A percentile compares a stretch with the other conserved stretches of the same genome.
These are phyloP conservation scores for Tylopilus subfusipes DNA, from an alignment of 768 basidiomycete species.

Conservation along the genomic window DNA sequence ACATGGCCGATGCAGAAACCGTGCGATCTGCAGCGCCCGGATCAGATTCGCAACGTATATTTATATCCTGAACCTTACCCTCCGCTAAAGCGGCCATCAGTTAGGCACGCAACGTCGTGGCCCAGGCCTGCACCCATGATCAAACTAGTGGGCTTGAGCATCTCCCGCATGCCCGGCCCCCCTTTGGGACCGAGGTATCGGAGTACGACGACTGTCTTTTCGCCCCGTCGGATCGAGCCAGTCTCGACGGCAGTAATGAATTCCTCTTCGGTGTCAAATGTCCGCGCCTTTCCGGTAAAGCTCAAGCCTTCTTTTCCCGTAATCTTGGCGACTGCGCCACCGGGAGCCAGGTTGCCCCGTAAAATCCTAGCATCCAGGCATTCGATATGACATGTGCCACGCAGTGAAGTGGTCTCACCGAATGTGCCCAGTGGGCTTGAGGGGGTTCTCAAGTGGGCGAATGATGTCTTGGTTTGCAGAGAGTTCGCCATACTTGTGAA, in stretches of 20 bases:
- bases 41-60: constrained; percentile 12
- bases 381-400: not conserved
- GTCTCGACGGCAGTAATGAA: constrained; percentile 86
- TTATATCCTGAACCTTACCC: constrained; percentile 57
- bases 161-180: constrained; percentile 99
- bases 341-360: constrained; percentile 88
- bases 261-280: constrained; percentile 87
- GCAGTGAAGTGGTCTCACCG: constrained; percentile 45
- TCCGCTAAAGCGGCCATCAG: constrained; percentile 97
- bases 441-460: constrained; percentile 80
- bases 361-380: constrained; percentile 59
- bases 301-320: constrained; percentile 92
- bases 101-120: constrained; percentile 92
- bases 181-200: constrained; percentile 97
- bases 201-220: constrained; percentile 95
- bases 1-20: constrained; percentile 98
- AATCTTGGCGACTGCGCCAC: constrained; percentile 95
- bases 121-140: constrained; percentile 99
- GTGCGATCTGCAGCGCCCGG: constrained; percentile 63
- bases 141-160: constrained; percentile 96
- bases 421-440: constrained; percentile 87
- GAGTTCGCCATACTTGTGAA: constrained; percentile 72
- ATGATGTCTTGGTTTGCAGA: constrained; percentile 78
- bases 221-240: constrained; percentile 86
- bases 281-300: constrained; percentile 89